Evolutionary conservation across 805 yeast species (phyloP).

Genomic region (Sporopachydermia quercuum): DNA sequence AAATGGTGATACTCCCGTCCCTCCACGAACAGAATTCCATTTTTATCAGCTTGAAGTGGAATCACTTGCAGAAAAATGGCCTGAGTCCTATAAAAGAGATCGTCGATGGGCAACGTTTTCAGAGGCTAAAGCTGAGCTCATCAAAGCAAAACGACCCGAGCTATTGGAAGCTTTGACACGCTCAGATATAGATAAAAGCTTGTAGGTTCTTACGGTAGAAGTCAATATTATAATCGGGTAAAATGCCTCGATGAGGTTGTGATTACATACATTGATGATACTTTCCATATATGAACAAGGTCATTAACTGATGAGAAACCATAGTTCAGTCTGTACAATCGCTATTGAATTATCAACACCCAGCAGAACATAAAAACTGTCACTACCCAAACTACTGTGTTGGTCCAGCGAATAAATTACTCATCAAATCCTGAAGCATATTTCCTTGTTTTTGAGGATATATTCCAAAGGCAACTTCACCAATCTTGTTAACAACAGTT

Average conservation of each 20-base stretch:
- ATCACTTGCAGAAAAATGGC: conserved; percentile 50
- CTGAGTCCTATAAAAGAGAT: conserved; percentile 48
- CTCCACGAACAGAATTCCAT: conserved; percentile 78
- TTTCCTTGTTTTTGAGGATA: conserved; percentile 36
- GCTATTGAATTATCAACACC: no score
- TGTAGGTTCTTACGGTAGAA: no score
- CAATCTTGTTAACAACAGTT: conserved; percentile 38
- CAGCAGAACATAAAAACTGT: no score
- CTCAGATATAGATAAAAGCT: conserved; percentile 33
- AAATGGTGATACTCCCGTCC: conserved; percentile 19
- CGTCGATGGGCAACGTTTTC: conserved; percentile 64
- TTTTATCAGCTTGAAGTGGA: conserved; percentile 64
- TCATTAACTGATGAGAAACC: no score
- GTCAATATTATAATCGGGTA: no score
- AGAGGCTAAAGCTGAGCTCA: conserved; percentile 50
- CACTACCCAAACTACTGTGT: no score
- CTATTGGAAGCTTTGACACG: conserved; percentile 45
- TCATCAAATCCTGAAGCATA: conserved; percentile 62
- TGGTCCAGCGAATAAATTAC: conserved; percentile 40
- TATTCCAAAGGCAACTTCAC: conserved; percentile 47
- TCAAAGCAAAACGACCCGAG: conserved; percentile 48
- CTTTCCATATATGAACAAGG: no score
- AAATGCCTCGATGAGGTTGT: no score
- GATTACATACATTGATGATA: no score
- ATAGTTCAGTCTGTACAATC: no score